Evolutionary conservation across 257 asterid genomes (phyloP).

Genomic region (Scutellaria minor): DNA sequence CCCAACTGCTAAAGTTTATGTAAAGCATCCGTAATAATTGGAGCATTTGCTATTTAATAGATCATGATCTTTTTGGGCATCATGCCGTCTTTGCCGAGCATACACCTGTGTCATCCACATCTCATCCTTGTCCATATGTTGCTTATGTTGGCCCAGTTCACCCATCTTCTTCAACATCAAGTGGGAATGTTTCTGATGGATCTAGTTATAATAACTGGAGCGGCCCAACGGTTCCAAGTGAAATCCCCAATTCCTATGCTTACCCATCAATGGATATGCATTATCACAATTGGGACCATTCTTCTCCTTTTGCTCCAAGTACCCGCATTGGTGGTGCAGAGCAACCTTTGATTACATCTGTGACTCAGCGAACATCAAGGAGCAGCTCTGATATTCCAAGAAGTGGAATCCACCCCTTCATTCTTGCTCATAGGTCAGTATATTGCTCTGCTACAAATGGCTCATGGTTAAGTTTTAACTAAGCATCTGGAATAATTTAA

Average conservation of each 20-base stretch:
- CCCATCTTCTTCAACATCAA: slow-evolving; percentile 75
- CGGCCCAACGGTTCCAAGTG: slow-evolving; percentile 66
- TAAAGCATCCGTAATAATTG: slow-evolving; percentile 32
- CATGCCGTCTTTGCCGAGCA: slow-evolving; percentile 72
- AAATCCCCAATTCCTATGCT: slow-evolving; percentile 66
- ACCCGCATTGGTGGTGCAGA: slow-evolving; percentile 67
- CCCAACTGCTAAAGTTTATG: slow-evolving; percentile 30
- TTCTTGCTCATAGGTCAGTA: slow-evolving; percentile 73
- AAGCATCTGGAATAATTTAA: too few relatives aligned
- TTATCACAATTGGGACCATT: slow-evolving; percentile 73
- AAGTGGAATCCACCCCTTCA: slow-evolving; percentile 73
- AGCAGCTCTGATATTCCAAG: slow-evolving; percentile 68
- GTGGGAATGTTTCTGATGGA: slow-evolving; percentile 66
- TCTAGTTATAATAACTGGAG: slow-evolving; percentile 73
- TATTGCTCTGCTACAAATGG: background rate
- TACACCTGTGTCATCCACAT: slow-evolving; percentile 67
- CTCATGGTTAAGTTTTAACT: too few relatives aligned
- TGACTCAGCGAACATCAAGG: slow-evolving; percentile 65
- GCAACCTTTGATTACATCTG: slow-evolving; percentile 58
- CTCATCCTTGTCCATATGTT: slow-evolving; percentile 82
- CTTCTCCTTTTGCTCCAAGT: slow-evolving; percentile 56
- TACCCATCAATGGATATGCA: slow-evolving; percentile 69
- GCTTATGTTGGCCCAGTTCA: slow-evolving; percentile 84
- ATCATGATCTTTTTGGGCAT: slow-evolving; percentile 71
- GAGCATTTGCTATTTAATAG: slow-evolving; percentile 48